These are phyloP conservation scores for Phytopythium montanum DNA, from an alignment of 352 stramenopile species.

Conservation along the genomic window DNA sequence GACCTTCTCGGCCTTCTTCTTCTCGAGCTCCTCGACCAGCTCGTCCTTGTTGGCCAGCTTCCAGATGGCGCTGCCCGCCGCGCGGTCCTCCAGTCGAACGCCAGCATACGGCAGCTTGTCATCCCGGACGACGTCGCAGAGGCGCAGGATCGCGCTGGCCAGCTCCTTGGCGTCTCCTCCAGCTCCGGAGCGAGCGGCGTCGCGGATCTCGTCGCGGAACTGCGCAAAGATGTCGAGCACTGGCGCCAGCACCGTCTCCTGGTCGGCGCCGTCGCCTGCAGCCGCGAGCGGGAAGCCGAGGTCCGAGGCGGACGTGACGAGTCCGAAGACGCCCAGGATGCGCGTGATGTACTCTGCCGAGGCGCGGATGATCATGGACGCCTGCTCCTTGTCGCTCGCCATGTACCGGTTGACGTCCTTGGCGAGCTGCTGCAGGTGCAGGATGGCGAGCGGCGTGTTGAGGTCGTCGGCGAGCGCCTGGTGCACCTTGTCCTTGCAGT, in stretches of 20 bases:
- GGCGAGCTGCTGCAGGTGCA: slow-evolving; percentile 73
- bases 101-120: slow-evolving; percentile 86
- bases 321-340: slow-evolving; percentile 83
- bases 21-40: slow-evolving; percentile 73
- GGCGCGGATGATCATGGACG: slow-evolving; percentile 79
- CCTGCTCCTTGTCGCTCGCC: slow-evolving; percentile 46
- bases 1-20: slow-evolving; percentile 74
- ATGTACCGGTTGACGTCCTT: slow-evolving; percentile 87
- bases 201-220: slow-evolving; percentile 84
- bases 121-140: slow-evolving; percentile 89
- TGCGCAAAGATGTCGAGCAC: slow-evolving; percentile 89
- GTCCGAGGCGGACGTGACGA: slow-evolving; percentile 65
- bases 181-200: slow-evolving; percentile 54
- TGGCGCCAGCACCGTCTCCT: slow-evolving; percentile 81
- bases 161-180: slow-evolving; percentile 46
- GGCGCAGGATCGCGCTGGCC: slow-evolving; percentile 62
- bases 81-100: slow-evolving; percentile 86
- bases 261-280: slow-evolving; percentile 35
- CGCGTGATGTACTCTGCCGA: slow-evolving; percentile 87
- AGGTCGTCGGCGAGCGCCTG: slow-evolving; percentile 86
- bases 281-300: slow-evolving; percentile 76
- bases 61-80: slow-evolving; percentile 69
- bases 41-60: slow-evolving; percentile 91
- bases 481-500: slow-evolving; percentile 81
- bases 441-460: slow-evolving; percentile 85